Conservation (phyloP, 257 asterid species). For the Solanum bulbocastanum region DNA sequence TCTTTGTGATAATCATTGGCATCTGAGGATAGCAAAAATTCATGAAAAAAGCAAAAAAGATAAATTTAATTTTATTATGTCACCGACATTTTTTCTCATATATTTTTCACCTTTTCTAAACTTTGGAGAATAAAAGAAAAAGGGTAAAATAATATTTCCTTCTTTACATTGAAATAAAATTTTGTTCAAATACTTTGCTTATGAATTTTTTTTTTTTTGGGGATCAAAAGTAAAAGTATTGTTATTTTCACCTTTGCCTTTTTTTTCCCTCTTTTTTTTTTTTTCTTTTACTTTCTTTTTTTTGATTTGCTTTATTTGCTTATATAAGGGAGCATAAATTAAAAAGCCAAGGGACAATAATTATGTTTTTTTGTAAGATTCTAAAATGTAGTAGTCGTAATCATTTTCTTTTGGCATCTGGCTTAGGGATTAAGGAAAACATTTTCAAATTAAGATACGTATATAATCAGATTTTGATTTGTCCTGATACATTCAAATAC, state of each 20-base stretch:
- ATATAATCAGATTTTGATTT: too few relatives aligned
- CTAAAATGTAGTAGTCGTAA: neutral
- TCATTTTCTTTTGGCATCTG: neutral
- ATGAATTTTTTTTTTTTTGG: neutral
- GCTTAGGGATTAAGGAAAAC: neutral
- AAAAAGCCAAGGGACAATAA: neutral
- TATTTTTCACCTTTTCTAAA: neutral
- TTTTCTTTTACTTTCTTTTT: neutral
- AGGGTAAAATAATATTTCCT: neutral
- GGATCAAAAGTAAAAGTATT: constrained; percentile 31
- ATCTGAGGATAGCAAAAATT: neutral
- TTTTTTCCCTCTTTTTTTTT: neutral
- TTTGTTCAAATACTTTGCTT: neutral
- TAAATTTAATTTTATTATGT: neutral
- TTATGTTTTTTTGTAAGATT: neutral
- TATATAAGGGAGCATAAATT: neutral
- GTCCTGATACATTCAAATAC: accelerated
- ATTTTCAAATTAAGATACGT: neutral
- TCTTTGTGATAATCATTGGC: neutral
- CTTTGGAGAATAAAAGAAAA: neutral
- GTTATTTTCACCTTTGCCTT: constrained; percentile 24
- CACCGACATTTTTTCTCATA: neutral
- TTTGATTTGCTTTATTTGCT: neutral
- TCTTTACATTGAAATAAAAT: neutral
- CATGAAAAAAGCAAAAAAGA: neutral